Percentiles rank a stretch among this genome's conserved stretches.
These are phyloP conservation scores for Rhododendron mucronatum DNA, from an alignment of 148 eudicot species.

Conservation along the genomic window DNA sequence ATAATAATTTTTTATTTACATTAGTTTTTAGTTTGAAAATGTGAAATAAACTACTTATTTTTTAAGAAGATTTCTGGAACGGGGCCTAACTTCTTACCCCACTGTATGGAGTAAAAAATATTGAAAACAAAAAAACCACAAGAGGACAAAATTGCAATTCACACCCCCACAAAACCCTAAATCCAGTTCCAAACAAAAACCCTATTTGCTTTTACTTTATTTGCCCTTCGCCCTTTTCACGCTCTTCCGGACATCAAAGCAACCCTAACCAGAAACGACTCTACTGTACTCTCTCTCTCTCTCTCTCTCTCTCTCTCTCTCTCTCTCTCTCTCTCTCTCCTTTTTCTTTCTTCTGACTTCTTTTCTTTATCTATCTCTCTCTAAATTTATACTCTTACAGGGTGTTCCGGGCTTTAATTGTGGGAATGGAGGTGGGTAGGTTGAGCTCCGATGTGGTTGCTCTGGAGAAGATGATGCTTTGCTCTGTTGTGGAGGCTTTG, in stretches of 20 bases:
- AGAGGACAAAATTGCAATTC: not conserved
- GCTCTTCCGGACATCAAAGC: constrained; percentile 15
- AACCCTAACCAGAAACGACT: constrained; percentile 12
- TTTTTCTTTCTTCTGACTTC: not conserved
- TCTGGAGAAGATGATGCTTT: constrained; percentile 19
- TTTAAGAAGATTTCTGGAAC: no score
- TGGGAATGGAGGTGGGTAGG: constrained; percentile 44
- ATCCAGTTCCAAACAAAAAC: not conserved
- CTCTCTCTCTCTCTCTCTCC: not conserved
- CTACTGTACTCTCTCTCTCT: not conserved
- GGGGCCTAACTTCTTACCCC: no score
- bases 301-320: not conserved
- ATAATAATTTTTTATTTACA: no score
- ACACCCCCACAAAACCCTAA: constrained; percentile 14
- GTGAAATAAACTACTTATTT: no score
- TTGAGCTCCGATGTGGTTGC: constrained; percentile 28
- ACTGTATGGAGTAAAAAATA: no score
- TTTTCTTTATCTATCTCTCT: not conserved
- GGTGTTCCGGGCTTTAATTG: constrained; percentile 3
- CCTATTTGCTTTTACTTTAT: not conserved
- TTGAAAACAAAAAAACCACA: no score
- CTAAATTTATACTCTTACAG: not conserved
- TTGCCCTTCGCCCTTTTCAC: not conserved
- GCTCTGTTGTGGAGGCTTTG: constrained; percentile 33
- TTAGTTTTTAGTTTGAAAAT: no score